A percentile compares a stretch with the other conserved stretches of the same genome.
These are phyloP conservation scores for Amanita pseudoporphyria DNA, from an alignment of 768 basidiomycete genomes.

Conservation along the genomic window DNA sequence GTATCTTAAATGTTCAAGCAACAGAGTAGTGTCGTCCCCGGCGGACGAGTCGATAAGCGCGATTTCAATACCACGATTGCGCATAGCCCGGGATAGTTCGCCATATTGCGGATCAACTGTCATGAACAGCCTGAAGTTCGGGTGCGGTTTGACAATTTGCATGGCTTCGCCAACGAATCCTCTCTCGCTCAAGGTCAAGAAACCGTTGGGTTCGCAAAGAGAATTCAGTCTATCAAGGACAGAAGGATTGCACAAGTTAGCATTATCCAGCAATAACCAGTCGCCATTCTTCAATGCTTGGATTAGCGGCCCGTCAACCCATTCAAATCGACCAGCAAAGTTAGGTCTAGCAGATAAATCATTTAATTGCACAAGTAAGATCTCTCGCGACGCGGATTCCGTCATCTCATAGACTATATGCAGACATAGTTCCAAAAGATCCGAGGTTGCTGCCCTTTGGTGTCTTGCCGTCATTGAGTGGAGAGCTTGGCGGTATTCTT, in stretches of 20 bases:
- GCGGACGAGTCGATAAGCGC: slow-evolving; percentile 30
- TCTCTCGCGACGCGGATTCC: slow-evolving; percentile 16
- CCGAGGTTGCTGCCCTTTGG: neutral
- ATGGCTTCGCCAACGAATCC: slow-evolving; percentile 74
- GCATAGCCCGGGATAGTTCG: slow-evolving; percentile 96
- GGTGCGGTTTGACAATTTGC: slow-evolving; percentile 72
- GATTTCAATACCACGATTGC: slow-evolving; percentile 91
- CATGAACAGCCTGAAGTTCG: slow-evolving; percentile 90
- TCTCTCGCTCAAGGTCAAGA: slow-evolving; percentile 79
- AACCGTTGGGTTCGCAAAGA: slow-evolving; percentile 82
- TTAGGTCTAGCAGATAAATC: slow-evolving; percentile 16
- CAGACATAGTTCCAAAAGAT: slow-evolving; percentile 6
- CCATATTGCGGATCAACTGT: slow-evolving; percentile 84
- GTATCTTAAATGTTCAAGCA: slow-evolving; percentile 35
- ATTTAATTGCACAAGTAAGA: slow-evolving; percentile 12
- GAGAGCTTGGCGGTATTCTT: slow-evolving; percentile 18
- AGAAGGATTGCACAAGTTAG: slow-evolving; percentile 91
- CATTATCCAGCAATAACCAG: slow-evolving; percentile 88
- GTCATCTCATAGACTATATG: slow-evolving; percentile 1
- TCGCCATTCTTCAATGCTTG: slow-evolving; percentile 77
- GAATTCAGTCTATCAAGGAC: slow-evolving; percentile 96
- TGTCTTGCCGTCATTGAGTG: neutral
- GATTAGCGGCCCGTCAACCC: slow-evolving; percentile 91
- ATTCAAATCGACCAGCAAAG: slow-evolving; percentile 63
- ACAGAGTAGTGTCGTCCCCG: slow-evolving; percentile 35